These are phyloP conservation scores for Neurospora sp. DNA, from an alignment of 495 filamentous ascomycete species.

Conservation along the genomic window DNA sequence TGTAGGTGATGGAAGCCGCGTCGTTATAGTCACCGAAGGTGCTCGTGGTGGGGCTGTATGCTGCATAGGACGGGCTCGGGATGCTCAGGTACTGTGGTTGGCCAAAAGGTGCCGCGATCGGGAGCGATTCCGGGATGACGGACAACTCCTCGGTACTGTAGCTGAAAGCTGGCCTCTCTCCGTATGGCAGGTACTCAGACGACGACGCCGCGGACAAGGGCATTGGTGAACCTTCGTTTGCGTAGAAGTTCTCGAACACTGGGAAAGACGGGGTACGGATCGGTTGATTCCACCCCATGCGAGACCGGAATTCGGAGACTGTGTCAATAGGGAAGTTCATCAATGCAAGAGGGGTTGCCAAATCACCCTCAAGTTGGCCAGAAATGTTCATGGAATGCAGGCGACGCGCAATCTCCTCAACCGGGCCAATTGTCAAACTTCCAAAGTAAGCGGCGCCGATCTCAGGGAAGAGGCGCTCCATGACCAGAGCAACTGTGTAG, in stretches of 20 bases:
- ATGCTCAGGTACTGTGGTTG: conserved; percentile 45
- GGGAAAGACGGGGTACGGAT: conserved; percentile 43
- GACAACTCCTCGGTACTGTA: conserved; percentile 48
- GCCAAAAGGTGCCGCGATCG: conserved; percentile 37
- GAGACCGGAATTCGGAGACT: conserved; percentile 47
- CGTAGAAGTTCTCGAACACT: conserved; percentile 39
- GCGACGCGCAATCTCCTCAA: conserved; percentile 66
- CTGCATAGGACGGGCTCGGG: conserved; percentile 43
- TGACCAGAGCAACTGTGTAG: conserved; percentile 73
- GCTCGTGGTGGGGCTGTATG: conserved; percentile 46
- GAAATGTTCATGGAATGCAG: conserved; percentile 41
- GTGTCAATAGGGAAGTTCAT: conserved; percentile 58
- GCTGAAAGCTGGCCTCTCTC: conserved; percentile 42
- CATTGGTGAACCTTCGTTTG: conserved; percentile 26
- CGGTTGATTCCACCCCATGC: conserved; percentile 53
- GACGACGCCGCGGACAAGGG: conserved; percentile 27
- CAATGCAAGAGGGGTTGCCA: conserved; percentile 41
- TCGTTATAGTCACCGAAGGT: conserved; percentile 44
- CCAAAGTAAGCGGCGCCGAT: conserved; percentile 81
- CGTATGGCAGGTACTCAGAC: conserved; percentile 34
- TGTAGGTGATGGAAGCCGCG: conserved; percentile 40
- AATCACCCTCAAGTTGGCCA: conserved; percentile 31
- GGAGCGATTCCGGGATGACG: conserved; percentile 31
- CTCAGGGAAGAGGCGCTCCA: conserved; percentile 87
- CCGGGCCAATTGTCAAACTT: conserved; percentile 60